Conservation (phyloP, 2,329 filamentous ascomycete species). For the Blastomyces emzantsi region DNA sequence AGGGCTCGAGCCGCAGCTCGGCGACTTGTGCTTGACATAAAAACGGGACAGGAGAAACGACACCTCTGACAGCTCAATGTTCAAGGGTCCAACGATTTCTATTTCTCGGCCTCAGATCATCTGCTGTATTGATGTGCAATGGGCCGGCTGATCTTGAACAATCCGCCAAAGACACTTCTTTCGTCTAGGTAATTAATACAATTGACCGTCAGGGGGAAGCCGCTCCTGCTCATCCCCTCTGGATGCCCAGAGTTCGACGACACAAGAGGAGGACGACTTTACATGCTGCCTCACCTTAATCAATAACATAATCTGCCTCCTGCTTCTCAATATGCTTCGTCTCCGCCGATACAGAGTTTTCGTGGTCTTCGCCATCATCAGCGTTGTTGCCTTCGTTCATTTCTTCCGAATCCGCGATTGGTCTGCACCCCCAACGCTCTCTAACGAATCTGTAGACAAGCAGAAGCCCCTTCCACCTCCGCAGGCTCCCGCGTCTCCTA, state of each 20-base stretch:
- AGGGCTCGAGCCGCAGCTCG: too few species aligned
- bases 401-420: constrained; percentile 41
- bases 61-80: background rate
- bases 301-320: background rate
- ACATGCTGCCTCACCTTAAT: background rate
- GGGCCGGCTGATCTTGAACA: background rate
- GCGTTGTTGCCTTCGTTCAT: constrained; percentile 42
- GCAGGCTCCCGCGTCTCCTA: background rate
- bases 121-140: background rate
- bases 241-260: background rate
- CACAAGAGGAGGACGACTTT: background rate
- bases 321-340: constrained; percentile 35
- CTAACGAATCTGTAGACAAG: background rate
- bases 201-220: background rate
- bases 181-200: background rate
- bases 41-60: background rate
- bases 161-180: background rate
- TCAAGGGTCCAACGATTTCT: background rate
- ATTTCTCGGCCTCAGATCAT: background rate
- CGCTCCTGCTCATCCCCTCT: background rate
- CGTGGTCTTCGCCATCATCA: constrained; percentile 37
- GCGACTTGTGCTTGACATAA: background rate
- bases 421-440: constrained; percentile 14
- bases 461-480: constrained; percentile 8
- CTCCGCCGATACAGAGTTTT: constrained; percentile 42